phyloP scores from a whole-genome alignment of 176 grass and related monocot genomes.

The Phragmites australis region DNA sequence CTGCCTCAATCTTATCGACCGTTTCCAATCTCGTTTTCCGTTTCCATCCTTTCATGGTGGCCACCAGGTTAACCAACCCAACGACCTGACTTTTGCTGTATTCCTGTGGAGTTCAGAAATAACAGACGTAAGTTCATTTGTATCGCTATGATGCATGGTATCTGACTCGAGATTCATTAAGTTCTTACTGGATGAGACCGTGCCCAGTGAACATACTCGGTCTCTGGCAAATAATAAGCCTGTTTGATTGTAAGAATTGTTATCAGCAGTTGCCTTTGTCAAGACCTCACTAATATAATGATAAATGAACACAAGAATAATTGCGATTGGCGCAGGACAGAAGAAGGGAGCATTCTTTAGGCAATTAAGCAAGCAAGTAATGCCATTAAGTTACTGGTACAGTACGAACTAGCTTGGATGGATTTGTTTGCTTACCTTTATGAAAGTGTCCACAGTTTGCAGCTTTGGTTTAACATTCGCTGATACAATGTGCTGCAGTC shows the following conservation, averaged over 20 bases:
- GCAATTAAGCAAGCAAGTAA: not conserved
- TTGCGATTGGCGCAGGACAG: not conserved
- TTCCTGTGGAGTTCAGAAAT: conserved; percentile 51
- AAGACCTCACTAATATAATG: not conserved
- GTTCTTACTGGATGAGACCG: conserved; percentile 84
- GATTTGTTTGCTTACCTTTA: conserved; percentile 62
- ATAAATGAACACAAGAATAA: not conserved
- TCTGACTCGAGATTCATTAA: not conserved
- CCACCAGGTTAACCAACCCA: conserved; percentile 88
- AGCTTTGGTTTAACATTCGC: conserved; percentile 88
- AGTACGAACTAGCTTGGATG: not conserved
- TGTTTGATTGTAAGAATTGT: conserved; percentile 44
- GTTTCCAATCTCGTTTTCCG: conserved; percentile 87
- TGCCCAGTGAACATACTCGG: conserved; percentile 95
- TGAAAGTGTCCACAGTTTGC: conserved; percentile 86
- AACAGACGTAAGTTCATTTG: not conserved
- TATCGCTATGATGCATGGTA: not conserved
- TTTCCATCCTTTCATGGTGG: conserved; percentile 96
- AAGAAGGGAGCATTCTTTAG: not conserved
- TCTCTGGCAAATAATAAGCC: conserved; percentile 97
- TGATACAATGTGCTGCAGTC: conserved; percentile 82
- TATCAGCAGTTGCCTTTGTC: conserved; percentile 28
- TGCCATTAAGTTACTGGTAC: conserved; percentile 16
- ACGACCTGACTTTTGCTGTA: conserved; percentile 83
- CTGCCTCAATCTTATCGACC: conserved; percentile 83